phyloP scores from a whole-genome alignment of 2,329 filamentous ascomycete genomes.

The Apiospora kogelbergensis region DNA sequence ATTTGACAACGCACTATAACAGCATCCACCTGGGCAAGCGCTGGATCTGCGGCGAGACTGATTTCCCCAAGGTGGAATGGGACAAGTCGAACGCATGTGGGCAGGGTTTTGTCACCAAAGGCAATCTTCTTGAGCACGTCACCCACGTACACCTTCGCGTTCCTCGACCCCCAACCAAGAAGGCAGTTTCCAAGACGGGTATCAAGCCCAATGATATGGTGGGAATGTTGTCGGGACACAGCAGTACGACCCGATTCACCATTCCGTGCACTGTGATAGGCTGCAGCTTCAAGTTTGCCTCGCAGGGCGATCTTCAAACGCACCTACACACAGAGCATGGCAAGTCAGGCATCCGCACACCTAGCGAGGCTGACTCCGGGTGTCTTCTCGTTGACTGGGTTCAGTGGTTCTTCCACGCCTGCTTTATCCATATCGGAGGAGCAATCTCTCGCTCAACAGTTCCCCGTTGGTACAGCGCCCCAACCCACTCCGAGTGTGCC shows the following conservation, averaged over 20 bases:
- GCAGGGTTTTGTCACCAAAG: slow-evolving; percentile 73
- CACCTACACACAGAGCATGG: slow-evolving; percentile 40
- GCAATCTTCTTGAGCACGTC: slow-evolving; percentile 79
- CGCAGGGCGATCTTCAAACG: slow-evolving; percentile 48
- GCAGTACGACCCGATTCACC: slow-evolving; percentile 40
- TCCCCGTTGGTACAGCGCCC: not conserved
- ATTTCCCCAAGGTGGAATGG: slow-evolving; percentile 64
- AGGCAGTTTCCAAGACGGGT: slow-evolving; percentile 23
- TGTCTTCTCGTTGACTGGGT: not conserved
- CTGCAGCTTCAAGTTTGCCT: slow-evolving; percentile 48
- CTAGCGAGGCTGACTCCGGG: not conserved
- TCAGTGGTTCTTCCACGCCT: slow-evolving; percentile 11
- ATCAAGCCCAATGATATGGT: slow-evolving; percentile 33
- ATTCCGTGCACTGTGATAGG: slow-evolving; percentile 42
- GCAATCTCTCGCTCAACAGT: not conserved
- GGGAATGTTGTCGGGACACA: slow-evolving; percentile 43
- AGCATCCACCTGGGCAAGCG: slow-evolving; percentile 74
- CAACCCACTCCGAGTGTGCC: not conserved
- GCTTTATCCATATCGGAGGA: slow-evolving; percentile 15
- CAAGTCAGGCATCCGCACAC: slow-evolving; percentile 16
- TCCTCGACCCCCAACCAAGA: slow-evolving; percentile 38
- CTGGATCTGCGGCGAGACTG: slow-evolving; percentile 75
- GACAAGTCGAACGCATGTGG: slow-evolving; percentile 69
- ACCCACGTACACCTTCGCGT: slow-evolving; percentile 76
- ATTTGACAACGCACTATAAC: slow-evolving; percentile 76